Evolutionary conservation across 306 rosid genomes (phyloP).

Genomic region (Fragaria iinumae): DNA sequence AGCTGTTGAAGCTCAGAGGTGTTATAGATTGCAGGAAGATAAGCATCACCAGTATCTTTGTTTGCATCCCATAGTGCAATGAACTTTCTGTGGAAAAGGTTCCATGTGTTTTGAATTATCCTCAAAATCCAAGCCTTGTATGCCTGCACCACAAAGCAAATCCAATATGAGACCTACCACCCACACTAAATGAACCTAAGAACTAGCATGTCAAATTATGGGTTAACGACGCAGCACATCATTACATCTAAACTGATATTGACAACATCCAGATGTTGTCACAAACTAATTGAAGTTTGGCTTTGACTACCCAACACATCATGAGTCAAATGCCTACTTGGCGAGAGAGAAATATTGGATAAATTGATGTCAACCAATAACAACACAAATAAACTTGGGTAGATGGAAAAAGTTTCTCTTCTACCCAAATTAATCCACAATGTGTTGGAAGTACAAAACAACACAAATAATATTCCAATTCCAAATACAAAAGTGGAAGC

Average conservation of each 20-base stretch:
- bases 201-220: not conserved
- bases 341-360: not conserved
- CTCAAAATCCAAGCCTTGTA: constrained; percentile 87
- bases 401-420: not conserved
- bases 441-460: not conserved
- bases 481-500: not conserved
- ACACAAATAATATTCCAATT: not conserved
- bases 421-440: not conserved
- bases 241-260: not conserved
- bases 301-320: not conserved
- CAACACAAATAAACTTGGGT: not conserved
- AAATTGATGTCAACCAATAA: not conserved
- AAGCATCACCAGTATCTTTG: constrained; percentile 75
- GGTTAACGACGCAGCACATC: not conserved
- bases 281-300: not conserved
- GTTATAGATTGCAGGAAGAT: constrained; percentile 74
- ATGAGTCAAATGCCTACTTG: not conserved
- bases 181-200: not conserved
- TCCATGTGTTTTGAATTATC: constrained; percentile 77
- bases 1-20: constrained; percentile 56
- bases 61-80: constrained; percentile 70
- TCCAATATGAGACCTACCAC: constrained; percentile 11
- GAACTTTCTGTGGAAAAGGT: constrained; percentile 62
- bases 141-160: constrained; percentile 37
- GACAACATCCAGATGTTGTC: too few relatives aligned